Base-by-base conservation (phyloP, 108 stramenopile genomes). In the Pseudonitzschia delicatissima region DNA sequence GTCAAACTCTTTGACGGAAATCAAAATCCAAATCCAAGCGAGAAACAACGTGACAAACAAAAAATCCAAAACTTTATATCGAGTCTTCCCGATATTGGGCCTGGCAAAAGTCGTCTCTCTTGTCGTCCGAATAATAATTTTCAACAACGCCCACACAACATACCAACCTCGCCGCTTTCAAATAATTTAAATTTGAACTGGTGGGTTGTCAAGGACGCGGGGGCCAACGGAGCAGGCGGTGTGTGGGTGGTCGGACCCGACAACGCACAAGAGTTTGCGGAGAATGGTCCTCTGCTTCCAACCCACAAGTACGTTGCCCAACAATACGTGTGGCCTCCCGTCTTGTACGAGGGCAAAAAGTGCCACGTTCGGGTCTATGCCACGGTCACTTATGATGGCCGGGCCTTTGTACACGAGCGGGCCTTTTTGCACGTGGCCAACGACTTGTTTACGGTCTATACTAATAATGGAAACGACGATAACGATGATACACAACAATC, bases 401-500 rank as follows among this genome's bases (percentile, higher is more conserved):
- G 69, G 59, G 88, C 92, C 17, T 93, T 81, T 77, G 69, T 90
- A 15, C 92, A 93, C 49, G 63, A 74, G 36, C 73, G 78, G 40
- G 77, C 78, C 5, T 93, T 93, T 72, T 64, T 93, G 49, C 92
- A 93, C 66, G 92, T 93, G 33, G 92, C 92, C 47, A 93, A 93
- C 67, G 85, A 93, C 26, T 11, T 11, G 8, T 93, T 90, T 68
- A 69, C 73, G 12, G 52, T 44, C 7, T 44, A 65, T 48, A 62
- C 23, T 15, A 47, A 60, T 20, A 2, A 13, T 15, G 53, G 55
- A 5, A n/a, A 23, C 0, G 67, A 45, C 15, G 57, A 60, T 33
- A 66, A 2, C 20, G 69, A 26, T 12, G 2, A 17, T 29, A n/a
- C n/a, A n/a, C n/a, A n/a, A n/a, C n/a, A n/a, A n/a, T n/a, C n/a